Evolutionary conservation across 768 basidiomycete genomes (phyloP), one percentile per base, ranked within the genome.

Genomic region (Leccinum barrowsii): DNA sequence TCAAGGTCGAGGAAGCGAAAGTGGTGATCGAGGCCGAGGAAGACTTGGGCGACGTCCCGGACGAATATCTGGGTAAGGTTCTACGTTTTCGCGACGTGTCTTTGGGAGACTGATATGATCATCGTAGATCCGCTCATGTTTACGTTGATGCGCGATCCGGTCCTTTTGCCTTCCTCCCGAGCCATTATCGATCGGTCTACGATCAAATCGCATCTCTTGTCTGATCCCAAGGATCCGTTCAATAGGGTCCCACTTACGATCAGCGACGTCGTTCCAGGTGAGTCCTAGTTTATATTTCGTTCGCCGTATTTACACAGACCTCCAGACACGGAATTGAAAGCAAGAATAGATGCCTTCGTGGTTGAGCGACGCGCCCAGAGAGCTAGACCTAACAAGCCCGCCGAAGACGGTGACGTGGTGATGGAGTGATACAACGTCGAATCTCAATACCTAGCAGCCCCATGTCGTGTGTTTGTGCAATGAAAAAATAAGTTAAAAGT

Each of bases 121-220:
- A 22, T 46, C 49, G 19, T 55, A 95, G 94, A 95, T 72, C 93
- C 92, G 1, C 78, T 97, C 62, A 92, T 95, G 85, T 88, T 82
- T 66, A 90, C 90, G 4, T 69, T 99, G 55, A 99, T 99, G 97
- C 87, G 85, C 55, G 94, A 99, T 71, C 97, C 97, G 3, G 95
- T 98, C 57, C 82, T 85, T 30, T 73, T 99, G 32, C 97, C 97
- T 0, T 86, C 89, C 0, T 98, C 95, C 2, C 80, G 78, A 54
- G 77, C 83, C 0, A 80, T 90, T 34, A 71, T 99, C 46, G 97
- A 99, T 72, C 85, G 91, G 22, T 80, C 89, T 2, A 98, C 95
- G 2, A 98, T 99, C 78, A 96, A 96, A 67, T 90, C 94, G 1
- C 94, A 97, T 71, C 76, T 98, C 35, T 77, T 99, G 19, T 96